These are phyloP conservation scores for Echria macrotheca DNA, from an alignment of 495 filamentous ascomycete genomes.

Conservation along the genomic window DNA sequence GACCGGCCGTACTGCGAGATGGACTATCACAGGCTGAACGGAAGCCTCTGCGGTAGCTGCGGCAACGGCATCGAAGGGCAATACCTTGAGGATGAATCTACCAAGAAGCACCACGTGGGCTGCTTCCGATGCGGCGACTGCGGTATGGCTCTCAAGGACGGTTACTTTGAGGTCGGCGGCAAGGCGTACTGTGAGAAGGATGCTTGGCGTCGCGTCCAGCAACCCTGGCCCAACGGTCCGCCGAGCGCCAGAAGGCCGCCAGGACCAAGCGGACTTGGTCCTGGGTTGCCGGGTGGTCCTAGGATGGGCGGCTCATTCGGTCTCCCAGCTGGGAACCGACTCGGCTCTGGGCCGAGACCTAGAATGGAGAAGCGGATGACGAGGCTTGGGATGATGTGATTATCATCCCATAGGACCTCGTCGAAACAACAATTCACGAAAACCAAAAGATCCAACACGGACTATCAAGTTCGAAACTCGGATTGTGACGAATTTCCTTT, in stretches of 20 bases:
- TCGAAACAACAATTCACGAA: not conserved
- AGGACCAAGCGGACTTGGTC: slow-evolving; percentile 7
- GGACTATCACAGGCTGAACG: slow-evolving; percentile 90
- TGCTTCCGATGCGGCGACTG: slow-evolving; percentile 79
- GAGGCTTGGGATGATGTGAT: slow-evolving; percentile 78
- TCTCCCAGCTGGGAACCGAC: slow-evolving; percentile 12
- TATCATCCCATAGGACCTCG: not conserved
- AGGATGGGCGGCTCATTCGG: slow-evolving; percentile 10
- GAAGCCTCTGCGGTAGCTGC: slow-evolving; percentile 74
- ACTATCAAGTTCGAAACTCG: not conserved
- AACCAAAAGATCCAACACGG: not conserved
- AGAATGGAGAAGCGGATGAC: slow-evolving; percentile 73
- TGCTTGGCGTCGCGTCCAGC: slow-evolving; percentile 55
- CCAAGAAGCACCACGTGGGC: slow-evolving; percentile 75
- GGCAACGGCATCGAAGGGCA: slow-evolving; percentile 85
- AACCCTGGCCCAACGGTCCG: slow-evolving; percentile 16
- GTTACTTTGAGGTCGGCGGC: slow-evolving; percentile 54
- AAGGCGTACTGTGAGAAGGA: slow-evolving; percentile 77
- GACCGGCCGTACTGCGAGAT: slow-evolving; percentile 85
- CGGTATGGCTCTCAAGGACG: slow-evolving; percentile 53
- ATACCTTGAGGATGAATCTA: slow-evolving; percentile 79
- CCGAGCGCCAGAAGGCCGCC: too few species aligned
- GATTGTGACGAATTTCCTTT: not conserved
- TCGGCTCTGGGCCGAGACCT: slow-evolving; percentile 24
- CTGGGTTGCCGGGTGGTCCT: slow-evolving; percentile 13